Base-by-base conservation (phyloP, 495 filamentous ascomycete species). In the Barbatosphaeria neglecta region DNA sequence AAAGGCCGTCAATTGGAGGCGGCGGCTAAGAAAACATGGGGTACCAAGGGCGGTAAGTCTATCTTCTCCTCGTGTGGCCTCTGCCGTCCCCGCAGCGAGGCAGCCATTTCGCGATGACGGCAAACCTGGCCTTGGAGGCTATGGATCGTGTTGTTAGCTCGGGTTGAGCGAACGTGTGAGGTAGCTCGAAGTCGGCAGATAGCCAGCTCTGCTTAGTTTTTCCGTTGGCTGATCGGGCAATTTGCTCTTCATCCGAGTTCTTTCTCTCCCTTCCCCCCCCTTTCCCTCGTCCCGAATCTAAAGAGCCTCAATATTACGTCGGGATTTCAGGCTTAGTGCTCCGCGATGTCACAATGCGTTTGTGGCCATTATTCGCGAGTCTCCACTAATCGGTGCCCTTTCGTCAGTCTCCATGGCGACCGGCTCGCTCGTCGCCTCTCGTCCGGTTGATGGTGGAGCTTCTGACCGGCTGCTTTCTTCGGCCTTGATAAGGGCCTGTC, bases 381-480 rank as follows among this genome's bases (percentile, higher is more conserved):
- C 27, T 13, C 27, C 27, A 31, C 31, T 6, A 11, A 35, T 6
- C 31, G n/a, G n/a, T n/a, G n/a, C n/a, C n/a, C n/a, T n/a, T n/a
- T n/a, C n/a, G n/a, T n/a, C n/a, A n/a, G 31, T 35, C 2, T 15
- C 31, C 13, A 15, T 11, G 31, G 9, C 16, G 2, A n/a, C 13
- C 31, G 31, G 31, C 31, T n/a, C 31, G n/a, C 31, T 35, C 31
- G 31, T 35, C 6, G 9, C 13, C 31, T 35, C 31, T 35, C 4
- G 31, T 35, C 31, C 31, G 31, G 31, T n/a, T n/a, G 9, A 16
- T 35, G 39, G 10, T 10, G 38, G 22, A 41, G 39, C 3, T 15
- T n/a, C n/a, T 41, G 20, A 41, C 39, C 39, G 39, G 39, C 24
- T 22, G 20, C 39, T 40, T 53, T 52, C 50, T n/a, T 20, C 13